phyloP scores from a whole-genome alignment of 768 basidiomycete species.

The Gautieria morchelliformis region DNA sequence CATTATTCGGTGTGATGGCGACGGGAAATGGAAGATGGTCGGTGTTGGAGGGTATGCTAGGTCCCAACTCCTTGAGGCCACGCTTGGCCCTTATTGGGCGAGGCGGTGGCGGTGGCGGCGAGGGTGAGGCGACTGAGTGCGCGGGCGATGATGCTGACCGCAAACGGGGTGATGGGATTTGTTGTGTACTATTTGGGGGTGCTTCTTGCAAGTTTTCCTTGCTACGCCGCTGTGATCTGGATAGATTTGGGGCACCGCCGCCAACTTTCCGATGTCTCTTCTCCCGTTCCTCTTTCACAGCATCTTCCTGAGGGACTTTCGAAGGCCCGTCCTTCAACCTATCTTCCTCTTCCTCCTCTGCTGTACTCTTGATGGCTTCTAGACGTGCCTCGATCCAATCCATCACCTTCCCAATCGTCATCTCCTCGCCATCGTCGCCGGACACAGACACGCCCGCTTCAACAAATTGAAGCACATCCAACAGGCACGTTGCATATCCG shows the following conservation, averaged over 20 bases:
- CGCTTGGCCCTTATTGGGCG: background rate
- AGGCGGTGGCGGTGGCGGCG: background rate
- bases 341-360: conserved; percentile 70
- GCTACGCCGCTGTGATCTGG: background rate
- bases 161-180: background rate
- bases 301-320: background rate
- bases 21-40: background rate
- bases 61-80: background rate
- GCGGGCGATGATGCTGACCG: background rate
- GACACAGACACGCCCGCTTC: conserved; percentile 63
- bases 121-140: background rate
- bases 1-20: background rate
- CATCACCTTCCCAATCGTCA: conserved; percentile 73
- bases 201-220: background rate
- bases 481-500: conserved; percentile 71
- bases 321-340: background rate
- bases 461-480: conserved; percentile 72
- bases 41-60: background rate
- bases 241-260: background rate
- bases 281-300: background rate
- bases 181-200: background rate
- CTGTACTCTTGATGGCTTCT: conserved; percentile 62
- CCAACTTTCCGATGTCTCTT: background rate
- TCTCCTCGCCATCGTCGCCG: conserved; percentile 24
- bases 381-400: conserved; percentile 79